These are phyloP conservation scores for Sisymbrium irio DNA, from an alignment of 345 rosid genomes.

Conservation along the genomic window DNA sequence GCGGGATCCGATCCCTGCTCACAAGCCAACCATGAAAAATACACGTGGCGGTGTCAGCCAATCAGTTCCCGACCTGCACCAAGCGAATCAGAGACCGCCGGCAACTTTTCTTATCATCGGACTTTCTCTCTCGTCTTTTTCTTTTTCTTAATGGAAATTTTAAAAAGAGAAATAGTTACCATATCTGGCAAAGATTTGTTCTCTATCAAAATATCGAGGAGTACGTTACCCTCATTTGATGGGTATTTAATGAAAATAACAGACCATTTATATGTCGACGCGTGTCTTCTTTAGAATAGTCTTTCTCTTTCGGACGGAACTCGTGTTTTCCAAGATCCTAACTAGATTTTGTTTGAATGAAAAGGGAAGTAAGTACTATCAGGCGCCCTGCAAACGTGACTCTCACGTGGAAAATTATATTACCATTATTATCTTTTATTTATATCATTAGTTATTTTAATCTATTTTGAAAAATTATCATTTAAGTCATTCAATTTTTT, in stretches of 20 bases:
- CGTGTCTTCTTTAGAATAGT: neutral
- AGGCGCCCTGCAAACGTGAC: neutral
- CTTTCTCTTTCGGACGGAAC: neutral
- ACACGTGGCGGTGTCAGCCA: constrained; percentile 36
- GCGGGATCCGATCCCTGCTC: constrained; percentile 66
- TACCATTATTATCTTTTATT: no score
- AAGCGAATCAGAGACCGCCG: constrained; percentile 95
- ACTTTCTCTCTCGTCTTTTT: neutral
- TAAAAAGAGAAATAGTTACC: neutral
- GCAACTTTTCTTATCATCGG: constrained; percentile 31
- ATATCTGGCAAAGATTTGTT: constrained; percentile 22
- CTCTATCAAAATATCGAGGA: neutral
- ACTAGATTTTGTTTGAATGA: neutral
- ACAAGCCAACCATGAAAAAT: constrained; percentile 20
- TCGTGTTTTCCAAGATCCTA: neutral
- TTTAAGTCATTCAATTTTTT: no score
- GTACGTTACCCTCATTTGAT: neutral
- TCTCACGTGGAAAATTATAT: constrained; percentile 3
- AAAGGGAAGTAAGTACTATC: neutral
- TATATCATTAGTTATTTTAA: no score
- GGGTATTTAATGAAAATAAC: neutral
- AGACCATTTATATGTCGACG: neutral
- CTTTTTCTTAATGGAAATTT: neutral
- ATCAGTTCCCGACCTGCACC: constrained; percentile 99
- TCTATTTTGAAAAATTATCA: no score